phyloP scores from a whole-genome alignment of 2,329 filamentous ascomycete genomes.

The Sporothrix brunneoviolacea region DNA sequence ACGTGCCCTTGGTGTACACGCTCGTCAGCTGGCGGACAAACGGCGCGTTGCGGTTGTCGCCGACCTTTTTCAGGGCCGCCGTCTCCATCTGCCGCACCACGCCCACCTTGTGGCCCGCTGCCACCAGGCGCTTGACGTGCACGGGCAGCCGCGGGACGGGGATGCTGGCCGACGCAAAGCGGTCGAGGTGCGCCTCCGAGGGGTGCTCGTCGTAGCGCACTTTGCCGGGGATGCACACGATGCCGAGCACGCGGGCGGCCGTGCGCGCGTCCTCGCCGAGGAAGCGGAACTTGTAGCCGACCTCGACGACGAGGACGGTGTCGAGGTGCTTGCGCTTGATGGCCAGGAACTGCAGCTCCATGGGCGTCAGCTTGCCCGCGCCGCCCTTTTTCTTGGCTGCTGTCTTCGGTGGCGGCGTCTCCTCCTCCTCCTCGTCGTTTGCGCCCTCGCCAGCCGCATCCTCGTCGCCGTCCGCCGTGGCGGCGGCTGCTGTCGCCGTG shows the following conservation, averaged over 20 bases:
- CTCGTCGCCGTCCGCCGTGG: constrained; percentile 37
- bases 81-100: constrained; percentile 93
- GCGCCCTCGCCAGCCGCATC: constrained; percentile 42
- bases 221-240: constrained; percentile 95
- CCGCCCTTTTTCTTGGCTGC: constrained; percentile 63
- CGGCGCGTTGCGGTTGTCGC: constrained; percentile 87
- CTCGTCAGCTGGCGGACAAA: constrained; percentile 92
- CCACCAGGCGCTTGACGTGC: constrained; percentile 86
- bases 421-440: constrained; percentile 40
- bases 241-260: constrained; percentile 84
- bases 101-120: constrained; percentile 91
- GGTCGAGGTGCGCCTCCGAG: constrained; percentile 84
- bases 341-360: constrained; percentile 88
- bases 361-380: constrained; percentile 76
- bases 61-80: constrained; percentile 88
- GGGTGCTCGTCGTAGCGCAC: constrained; percentile 89
- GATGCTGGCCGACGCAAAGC: constrained; percentile 93
- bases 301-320: constrained; percentile 84
- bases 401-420: constrained; percentile 34
- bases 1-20: constrained; percentile 96
- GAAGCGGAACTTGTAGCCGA: constrained; percentile 97
- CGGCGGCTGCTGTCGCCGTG: constrained; percentile 39
- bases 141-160: constrained; percentile 87
- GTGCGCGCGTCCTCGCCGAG: constrained; percentile 90
- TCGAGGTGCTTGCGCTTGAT: constrained; percentile 91